phyloP scores from a whole-genome alignment of 1,284 basidiomycete genomes.

The Pseudozyma tsukubaensis region DNA sequence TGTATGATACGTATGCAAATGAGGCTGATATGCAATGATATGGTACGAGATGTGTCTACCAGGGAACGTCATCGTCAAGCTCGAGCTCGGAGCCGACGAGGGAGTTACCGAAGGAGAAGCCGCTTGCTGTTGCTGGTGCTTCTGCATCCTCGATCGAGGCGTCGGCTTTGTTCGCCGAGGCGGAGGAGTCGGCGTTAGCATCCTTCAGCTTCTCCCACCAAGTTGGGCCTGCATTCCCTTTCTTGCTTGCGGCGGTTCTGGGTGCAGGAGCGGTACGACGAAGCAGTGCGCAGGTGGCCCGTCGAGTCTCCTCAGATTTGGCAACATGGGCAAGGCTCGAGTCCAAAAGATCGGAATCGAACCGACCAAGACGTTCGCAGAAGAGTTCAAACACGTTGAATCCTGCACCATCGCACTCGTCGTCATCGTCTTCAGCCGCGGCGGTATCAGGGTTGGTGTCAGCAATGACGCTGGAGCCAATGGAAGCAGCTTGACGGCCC shows the following conservation, averaged over 20 bases:
- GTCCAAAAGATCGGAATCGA: conserved; percentile 37
- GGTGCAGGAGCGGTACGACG: conserved; percentile 7
- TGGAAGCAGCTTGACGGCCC: conserved; percentile 26
- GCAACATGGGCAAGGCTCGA: conserved; percentile 34
- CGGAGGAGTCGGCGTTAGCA: background rate
- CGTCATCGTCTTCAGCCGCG: conserved; percentile 33
- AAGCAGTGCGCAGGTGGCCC: conserved; percentile 11
- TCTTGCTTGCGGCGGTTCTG: conserved; percentile 5
- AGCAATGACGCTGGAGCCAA: background rate
- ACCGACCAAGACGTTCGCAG: conserved; percentile 42
- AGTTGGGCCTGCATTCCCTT: conserved; percentile 15
- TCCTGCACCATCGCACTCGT: conserved; percentile 46
- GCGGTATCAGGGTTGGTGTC: background rate
- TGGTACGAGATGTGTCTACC: conserved; percentile 7
- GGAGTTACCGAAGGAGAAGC: conserved; percentile 20
- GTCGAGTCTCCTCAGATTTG: conserved; percentile 20
- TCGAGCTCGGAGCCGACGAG: conserved; percentile 20
- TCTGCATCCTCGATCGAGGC: background rate
- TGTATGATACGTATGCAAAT: background rate
- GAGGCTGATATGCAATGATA: background rate
- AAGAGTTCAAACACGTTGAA: conserved; percentile 51
- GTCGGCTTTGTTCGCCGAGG: background rate
- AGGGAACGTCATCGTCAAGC: conserved; percentile 35
- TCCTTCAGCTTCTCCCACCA: conserved; percentile 46
- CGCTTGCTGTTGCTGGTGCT: background rate